Percentiles rank a stretch among this genome's conserved stretches.
phyloP scores from a whole-genome alignment of 2,329 filamentous ascomycete species.

The Ascochyta viciae-villosae region DNA sequence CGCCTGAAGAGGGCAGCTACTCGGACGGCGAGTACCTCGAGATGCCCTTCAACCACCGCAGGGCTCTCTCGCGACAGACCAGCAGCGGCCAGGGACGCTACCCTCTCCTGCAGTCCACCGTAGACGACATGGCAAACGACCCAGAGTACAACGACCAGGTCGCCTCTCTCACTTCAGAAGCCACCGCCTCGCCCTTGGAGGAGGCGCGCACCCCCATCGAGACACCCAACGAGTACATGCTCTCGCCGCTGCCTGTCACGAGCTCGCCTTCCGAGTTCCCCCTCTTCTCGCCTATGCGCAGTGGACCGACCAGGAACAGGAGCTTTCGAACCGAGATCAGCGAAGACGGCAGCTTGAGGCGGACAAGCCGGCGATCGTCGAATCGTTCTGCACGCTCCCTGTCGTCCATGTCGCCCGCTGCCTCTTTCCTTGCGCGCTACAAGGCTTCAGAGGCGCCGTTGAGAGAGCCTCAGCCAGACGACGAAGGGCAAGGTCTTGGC shows the following conservation, averaged over 20 bases:
- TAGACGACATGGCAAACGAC: slow-evolving; percentile 39
- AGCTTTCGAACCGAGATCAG: slow-evolving; percentile 43
- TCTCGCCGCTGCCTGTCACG: slow-evolving; percentile 41
- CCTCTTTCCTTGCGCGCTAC: slow-evolving; percentile 65
- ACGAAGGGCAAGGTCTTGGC: slow-evolving; percentile 72
- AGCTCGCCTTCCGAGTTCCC: slow-evolving; percentile 49
- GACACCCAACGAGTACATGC: slow-evolving; percentile 40
- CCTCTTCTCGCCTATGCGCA: slow-evolving; percentile 34
- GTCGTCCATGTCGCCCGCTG: slow-evolving; percentile 64
- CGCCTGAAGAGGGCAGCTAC: slow-evolving; percentile 37
- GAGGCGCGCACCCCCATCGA: slow-evolving; percentile 50
- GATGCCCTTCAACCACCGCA: slow-evolving; percentile 34
- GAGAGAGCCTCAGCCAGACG: slow-evolving; percentile 62
- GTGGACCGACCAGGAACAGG: slow-evolving; percentile 39
- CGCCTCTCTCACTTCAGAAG: slow-evolving; percentile 52
- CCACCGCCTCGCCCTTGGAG: slow-evolving; percentile 50
- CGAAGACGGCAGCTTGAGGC: slow-evolving; percentile 45
- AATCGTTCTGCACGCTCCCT: slow-evolving; percentile 57
- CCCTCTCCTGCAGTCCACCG: slow-evolving; percentile 46
- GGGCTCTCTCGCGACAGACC: slow-evolving; percentile 27
- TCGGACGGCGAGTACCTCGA: slow-evolving; percentile 45
- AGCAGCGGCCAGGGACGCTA: slow-evolving; percentile 39
- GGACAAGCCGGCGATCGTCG: slow-evolving; percentile 50
- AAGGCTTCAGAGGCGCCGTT: slow-evolving; percentile 46
- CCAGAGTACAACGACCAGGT: slow-evolving; percentile 45